Percentiles rank a stretch among this genome's conserved stretches.
These are phyloP conservation scores for Claviceps arundinis DNA, from an alignment of 2,329 filamentous ascomycete genomes.

Conservation along the genomic window DNA sequence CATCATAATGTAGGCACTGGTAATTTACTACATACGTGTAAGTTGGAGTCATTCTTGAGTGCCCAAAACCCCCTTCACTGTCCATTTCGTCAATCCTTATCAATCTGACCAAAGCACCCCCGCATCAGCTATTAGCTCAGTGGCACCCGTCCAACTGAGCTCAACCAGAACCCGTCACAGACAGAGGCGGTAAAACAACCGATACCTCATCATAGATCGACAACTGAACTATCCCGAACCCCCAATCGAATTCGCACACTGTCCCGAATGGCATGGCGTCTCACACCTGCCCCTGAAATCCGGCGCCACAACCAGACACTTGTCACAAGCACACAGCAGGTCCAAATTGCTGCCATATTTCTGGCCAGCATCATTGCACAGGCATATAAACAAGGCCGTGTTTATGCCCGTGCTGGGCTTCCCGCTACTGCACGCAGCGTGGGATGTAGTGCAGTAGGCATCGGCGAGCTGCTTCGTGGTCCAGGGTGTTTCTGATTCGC, in stretches of 20 bases:
- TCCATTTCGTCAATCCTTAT: too few species aligned
- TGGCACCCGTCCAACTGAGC: not conserved
- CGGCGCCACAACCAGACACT: slow-evolving; percentile 24
- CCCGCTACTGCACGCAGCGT: slow-evolving; percentile 19
- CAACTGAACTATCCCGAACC: not conserved
- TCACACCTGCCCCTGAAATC: slow-evolving; percentile 27
- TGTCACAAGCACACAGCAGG: slow-evolving; percentile 26
- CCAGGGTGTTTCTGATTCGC: slow-evolving; percentile 20
- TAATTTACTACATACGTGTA: too few species aligned
- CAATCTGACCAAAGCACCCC: not conserved
- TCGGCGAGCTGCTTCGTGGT: slow-evolving; percentile 17
- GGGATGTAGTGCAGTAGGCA: slow-evolving; percentile 25
- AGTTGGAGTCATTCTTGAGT: too few species aligned
- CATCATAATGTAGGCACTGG: too few species aligned
- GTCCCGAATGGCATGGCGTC: slow-evolving; percentile 19
- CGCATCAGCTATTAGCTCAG: not conserved
- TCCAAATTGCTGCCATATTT: slow-evolving; percentile 21
- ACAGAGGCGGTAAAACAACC: not conserved
- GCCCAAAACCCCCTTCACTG: too few species aligned
- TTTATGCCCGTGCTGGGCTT: slow-evolving; percentile 18
- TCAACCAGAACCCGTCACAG: not conserved
- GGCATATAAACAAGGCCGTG: slow-evolving; percentile 25
- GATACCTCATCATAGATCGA: not conserved
- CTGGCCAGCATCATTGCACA: slow-evolving; percentile 21
- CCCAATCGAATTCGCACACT: slow-evolving; percentile 2